phyloP scores from a whole-genome alignment of 2,329 filamentous ascomycete genomes.

The Cladosporium sp. region DNA sequence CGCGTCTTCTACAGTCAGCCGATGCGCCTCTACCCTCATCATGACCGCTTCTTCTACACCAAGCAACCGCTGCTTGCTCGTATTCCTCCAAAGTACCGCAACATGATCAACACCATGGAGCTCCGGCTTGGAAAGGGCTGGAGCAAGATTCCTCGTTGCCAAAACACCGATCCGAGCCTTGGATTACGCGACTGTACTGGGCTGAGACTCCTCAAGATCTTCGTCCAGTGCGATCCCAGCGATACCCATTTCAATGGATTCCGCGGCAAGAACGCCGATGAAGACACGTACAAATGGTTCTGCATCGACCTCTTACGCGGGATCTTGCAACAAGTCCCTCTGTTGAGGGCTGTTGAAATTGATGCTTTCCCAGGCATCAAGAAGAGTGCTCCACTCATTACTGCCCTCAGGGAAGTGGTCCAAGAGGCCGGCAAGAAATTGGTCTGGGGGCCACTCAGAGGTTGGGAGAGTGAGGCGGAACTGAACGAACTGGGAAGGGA shows the following conservation, averaged over 20 bases:
- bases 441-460: slow-evolving; percentile 67
- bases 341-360: slow-evolving; percentile 62
- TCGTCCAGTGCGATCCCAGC: slow-evolving; percentile 71
- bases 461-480: slow-evolving; percentile 49
- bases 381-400: slow-evolving; percentile 54
- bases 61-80: slow-evolving; percentile 71
- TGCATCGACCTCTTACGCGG: slow-evolving; percentile 57
- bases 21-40: slow-evolving; percentile 67
- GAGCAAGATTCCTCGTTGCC: slow-evolving; percentile 67
- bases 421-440: slow-evolving; percentile 53
- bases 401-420: slow-evolving; percentile 47
- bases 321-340: slow-evolving; percentile 59
- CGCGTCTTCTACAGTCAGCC: slow-evolving; percentile 66
- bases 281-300: slow-evolving; percentile 71
- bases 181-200: slow-evolving; percentile 63
- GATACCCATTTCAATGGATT: slow-evolving; percentile 67
- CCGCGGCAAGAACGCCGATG: slow-evolving; percentile 51
- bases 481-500: slow-evolving; percentile 23
- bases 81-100: slow-evolving; percentile 61
- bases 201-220: slow-evolving; percentile 63
- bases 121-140: slow-evolving; percentile 73
- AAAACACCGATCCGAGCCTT: slow-evolving; percentile 66
- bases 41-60: slow-evolving; percentile 68
- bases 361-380: slow-evolving; percentile 68
- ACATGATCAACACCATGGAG: slow-evolving; percentile 63